Evolutionary conservation across 441 rosid species (phyloP).

Genomic region (Macaranga tanarius): DNA sequence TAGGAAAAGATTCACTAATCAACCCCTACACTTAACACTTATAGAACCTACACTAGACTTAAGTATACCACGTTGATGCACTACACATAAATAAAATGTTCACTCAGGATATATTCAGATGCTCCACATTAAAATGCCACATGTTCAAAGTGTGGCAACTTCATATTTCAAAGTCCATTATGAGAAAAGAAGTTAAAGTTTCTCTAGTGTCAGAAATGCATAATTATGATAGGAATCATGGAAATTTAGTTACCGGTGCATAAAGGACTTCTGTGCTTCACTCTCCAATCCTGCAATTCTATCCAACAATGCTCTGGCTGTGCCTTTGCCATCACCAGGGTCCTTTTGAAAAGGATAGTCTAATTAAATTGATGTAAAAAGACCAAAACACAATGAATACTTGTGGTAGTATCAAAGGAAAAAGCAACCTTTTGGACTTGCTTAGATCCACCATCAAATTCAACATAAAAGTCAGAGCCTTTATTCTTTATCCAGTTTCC

Average conservation of each 20-base stretch:
- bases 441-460: slow-evolving; percentile 48
- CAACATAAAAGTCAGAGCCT: slow-evolving; percentile 79
- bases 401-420: slow-evolving; percentile 7
- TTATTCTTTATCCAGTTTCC: slow-evolving; percentile 86
- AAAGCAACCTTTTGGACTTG: slow-evolving; percentile 65
- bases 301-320: slow-evolving; percentile 73
- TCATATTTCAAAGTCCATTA: neutral
- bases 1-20: neutral
- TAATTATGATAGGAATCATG: neutral
- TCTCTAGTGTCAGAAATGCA: neutral
- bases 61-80: neutral
- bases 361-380: slow-evolving; percentile 14
- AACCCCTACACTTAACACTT: neutral
- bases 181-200: neutral
- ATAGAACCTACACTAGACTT: neutral
- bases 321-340: slow-evolving; percentile 76
- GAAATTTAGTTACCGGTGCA: slow-evolving; percentile 80
- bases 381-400: neutral
- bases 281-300: slow-evolving; percentile 79
- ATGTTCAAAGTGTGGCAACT: slow-evolving; percentile 3
- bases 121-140: neutral
- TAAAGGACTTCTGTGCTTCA: slow-evolving; percentile 97
- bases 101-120: neutral
- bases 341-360: slow-evolving; percentile 44
- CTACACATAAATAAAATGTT: neutral